phyloP scores from a whole-genome alignment of 495 filamentous ascomycete genomes.

The Hypoxylon cercidicola region DNA sequence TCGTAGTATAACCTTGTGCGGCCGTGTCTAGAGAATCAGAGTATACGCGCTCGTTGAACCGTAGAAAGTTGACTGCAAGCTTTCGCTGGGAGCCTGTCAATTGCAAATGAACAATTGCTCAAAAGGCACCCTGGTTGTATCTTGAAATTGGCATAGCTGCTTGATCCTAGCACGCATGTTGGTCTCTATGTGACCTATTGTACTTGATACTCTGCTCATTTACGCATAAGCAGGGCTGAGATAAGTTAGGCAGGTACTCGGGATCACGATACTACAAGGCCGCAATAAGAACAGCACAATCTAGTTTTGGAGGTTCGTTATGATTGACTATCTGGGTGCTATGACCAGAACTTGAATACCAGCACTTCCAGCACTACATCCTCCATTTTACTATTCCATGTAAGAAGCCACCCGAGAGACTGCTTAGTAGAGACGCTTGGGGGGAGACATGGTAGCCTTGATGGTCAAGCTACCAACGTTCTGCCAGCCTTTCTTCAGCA shows the following conservation, averaged over 20 bases:
- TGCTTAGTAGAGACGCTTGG: conserved; percentile 90
- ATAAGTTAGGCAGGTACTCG: not conserved
- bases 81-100: no score
- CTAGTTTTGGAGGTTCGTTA: conserved; percentile 38
- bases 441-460: conserved; percentile 99
- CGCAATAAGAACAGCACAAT: not conserved
- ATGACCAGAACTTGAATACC: conserved; percentile 19
- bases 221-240: not conserved
- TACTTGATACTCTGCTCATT: no score
- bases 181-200: no score
- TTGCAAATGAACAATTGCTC: no score
- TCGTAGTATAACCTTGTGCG: not conserved
- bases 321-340: conserved; percentile 41
- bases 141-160: no score
- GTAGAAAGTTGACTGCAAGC: no score
- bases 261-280: not conserved
- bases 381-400: conserved; percentile 27
- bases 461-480: conserved; percentile 99
- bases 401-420: not conserved
- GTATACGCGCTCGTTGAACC: no score
- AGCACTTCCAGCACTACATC: conserved; percentile 41
- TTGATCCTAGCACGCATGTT: no score
- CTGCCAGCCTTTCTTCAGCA: conserved; percentile 99
- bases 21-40: not conserved
- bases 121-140: no score